Conservation (phyloP, 495 filamentous ascomycete genomes). For the Bombardia bombarda region DNA sequence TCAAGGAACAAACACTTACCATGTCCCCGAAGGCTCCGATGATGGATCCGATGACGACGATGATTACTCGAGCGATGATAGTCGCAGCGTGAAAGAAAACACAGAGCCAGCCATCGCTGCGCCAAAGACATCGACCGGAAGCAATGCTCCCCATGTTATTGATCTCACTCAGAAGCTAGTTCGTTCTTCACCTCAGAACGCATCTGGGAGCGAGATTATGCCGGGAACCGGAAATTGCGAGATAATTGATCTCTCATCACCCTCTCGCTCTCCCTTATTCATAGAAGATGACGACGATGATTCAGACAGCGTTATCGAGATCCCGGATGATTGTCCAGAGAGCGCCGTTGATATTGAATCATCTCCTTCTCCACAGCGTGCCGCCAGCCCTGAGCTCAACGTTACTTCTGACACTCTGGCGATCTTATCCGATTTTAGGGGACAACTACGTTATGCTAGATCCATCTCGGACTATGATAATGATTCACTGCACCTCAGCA, state of each 20-base stretch:
- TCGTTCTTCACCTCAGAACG: not conserved
- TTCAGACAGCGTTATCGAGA: not conserved
- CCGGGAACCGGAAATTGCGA: not conserved
- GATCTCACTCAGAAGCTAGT: slow-evolving; percentile 8
- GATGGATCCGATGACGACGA: slow-evolving; percentile 9
- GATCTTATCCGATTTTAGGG: too few relatives aligned
- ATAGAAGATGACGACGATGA: slow-evolving; percentile 1
- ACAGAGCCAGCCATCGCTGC: not conserved
- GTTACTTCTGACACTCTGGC: not conserved
- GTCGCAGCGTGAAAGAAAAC: not conserved
- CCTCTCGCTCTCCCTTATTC: not conserved
- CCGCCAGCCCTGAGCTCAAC: not conserved
- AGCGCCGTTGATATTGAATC: not conserved
- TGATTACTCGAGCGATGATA: slow-evolving; percentile 6
- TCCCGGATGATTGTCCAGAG: not conserved
- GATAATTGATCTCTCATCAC: slow-evolving; percentile 15
- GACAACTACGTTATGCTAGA: too few relatives aligned
- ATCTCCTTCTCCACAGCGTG: not conserved
- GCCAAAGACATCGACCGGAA: not conserved
- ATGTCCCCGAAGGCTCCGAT: slow-evolving; percentile 22
- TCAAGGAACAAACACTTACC: slow-evolving; percentile 15
- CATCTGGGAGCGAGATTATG: not conserved
- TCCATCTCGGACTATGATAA: too few relatives aligned
- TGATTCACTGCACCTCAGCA: too few relatives aligned
- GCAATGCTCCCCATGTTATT: not conserved